Conservation (phyloP, 2,329 filamentous ascomycete genomes). For the Aureobasidium sp. region DNA sequence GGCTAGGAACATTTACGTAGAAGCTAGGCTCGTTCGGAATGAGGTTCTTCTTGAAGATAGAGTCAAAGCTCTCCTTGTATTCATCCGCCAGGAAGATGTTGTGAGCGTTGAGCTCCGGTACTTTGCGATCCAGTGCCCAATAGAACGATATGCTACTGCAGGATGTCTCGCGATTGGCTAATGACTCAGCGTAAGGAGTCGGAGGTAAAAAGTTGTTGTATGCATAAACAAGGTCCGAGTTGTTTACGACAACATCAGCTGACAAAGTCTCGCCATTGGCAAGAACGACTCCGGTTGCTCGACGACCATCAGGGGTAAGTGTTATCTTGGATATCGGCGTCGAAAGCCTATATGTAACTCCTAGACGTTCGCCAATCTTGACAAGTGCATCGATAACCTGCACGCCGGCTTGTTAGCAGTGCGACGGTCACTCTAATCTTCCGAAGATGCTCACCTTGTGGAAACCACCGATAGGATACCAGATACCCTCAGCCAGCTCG, state of each 20-base stretch:
- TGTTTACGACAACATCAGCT: slow-evolving; percentile 63
- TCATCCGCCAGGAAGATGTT: slow-evolving; percentile 73
- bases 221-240: slow-evolving; percentile 67
- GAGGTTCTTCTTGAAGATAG: slow-evolving; percentile 63
- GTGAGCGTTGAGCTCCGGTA: slow-evolving; percentile 60
- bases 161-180: slow-evolving; percentile 49
- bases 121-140: slow-evolving; percentile 56
- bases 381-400: slow-evolving; percentile 54
- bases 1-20: slow-evolving; percentile 69
- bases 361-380: slow-evolving; percentile 53
- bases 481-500: slow-evolving; percentile 68
- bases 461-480: slow-evolving; percentile 67
- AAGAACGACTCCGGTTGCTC: slow-evolving; percentile 54
- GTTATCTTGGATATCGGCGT: slow-evolving; percentile 52
- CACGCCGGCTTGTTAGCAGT: neutral
- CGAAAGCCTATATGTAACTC: slow-evolving; percentile 56
- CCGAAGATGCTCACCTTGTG: slow-evolving; percentile 49
- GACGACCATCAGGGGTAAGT: slow-evolving; percentile 45
- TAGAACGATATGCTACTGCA: slow-evolving; percentile 73
- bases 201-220: slow-evolving; percentile 62
- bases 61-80: slow-evolving; percentile 66
- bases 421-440: too few relatives aligned
- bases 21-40: slow-evolving; percentile 65
- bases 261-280: slow-evolving; percentile 50
- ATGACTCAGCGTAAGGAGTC: slow-evolving; percentile 36